These are phyloP conservation scores for Calocybe gambosa DNA, from an alignment of 1,284 basidiomycete species.

Conservation along the genomic window DNA sequence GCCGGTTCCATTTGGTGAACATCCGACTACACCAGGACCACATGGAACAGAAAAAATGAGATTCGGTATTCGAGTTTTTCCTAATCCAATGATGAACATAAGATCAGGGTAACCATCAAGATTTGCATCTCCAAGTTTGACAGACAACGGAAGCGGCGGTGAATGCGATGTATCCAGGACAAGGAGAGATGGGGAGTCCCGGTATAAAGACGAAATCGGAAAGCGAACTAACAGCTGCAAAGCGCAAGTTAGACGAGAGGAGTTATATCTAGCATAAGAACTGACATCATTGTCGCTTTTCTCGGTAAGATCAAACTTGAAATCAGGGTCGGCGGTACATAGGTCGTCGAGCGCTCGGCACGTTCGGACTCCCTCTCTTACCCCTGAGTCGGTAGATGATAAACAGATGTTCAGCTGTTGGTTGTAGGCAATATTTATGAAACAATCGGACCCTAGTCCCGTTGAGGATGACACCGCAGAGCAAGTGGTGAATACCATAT, in stretches of 20 bases:
- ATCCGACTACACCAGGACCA: conserved; percentile 47
- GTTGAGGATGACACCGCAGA: conserved; percentile 56
- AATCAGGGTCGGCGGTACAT: conserved; percentile 77
- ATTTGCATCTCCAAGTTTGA: conserved; percentile 88
- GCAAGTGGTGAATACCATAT: conserved; percentile 91
- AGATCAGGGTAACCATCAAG: conserved; percentile 95
- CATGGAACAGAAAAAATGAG: conserved; percentile 77
- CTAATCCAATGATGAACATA: conserved; percentile 54
- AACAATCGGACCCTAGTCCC: conserved; percentile 72
- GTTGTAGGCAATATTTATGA: conserved; percentile 92
- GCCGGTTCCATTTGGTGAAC: conserved; percentile 37
- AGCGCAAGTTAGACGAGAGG: conserved; percentile 1
- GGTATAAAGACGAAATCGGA: conserved; percentile 59
- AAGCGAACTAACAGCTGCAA: conserved; percentile 63
- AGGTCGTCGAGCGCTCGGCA: conserved; percentile 80
- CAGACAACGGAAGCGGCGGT: conserved; percentile 67
- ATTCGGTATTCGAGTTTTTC: conserved; percentile 49
- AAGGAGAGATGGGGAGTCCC: conserved; percentile 48
- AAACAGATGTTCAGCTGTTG: conserved; percentile 82
- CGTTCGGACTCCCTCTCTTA: conserved; percentile 43
- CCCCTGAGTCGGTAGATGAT: conserved; percentile 39
- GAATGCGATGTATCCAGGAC: conserved; percentile 59
- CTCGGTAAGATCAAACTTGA: conserved; percentile 68
- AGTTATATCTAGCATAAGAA: conserved; percentile 8
- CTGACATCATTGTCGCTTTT: conserved; percentile 52